Evolutionary conservation across 2,329 filamentous ascomycete species (phyloP).

Genomic region (Clathrospora elynae): DNA sequence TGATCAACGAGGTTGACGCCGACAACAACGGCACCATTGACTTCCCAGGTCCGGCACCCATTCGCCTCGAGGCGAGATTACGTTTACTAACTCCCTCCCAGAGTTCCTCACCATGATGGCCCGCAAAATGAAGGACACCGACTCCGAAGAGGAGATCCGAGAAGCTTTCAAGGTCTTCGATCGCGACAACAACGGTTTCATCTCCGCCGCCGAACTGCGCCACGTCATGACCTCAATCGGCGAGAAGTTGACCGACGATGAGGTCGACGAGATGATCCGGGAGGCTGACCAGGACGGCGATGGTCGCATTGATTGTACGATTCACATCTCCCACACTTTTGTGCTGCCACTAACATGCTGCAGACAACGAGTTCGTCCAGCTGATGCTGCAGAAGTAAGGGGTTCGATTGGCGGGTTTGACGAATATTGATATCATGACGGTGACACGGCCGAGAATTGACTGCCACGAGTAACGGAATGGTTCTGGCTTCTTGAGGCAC

Average conservation of each 20-base stretch:
- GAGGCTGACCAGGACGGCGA: conserved; percentile 69
- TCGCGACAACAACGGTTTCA: conserved; percentile 68
- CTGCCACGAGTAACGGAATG: conserved; percentile 33
- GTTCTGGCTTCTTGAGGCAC: conserved; percentile 11
- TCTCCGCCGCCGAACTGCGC: conserved; percentile 65
- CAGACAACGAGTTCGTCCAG: conserved; percentile 63
- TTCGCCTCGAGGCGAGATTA: too few species aligned
- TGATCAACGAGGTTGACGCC: conserved; percentile 69
- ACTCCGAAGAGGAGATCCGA: conserved; percentile 68
- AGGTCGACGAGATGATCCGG: conserved; percentile 69
- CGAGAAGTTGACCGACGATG: conserved; percentile 66
- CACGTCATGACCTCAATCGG: conserved; percentile 69
- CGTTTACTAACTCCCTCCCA: conserved; percentile 33
- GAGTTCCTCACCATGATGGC: conserved; percentile 72
- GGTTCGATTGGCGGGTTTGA: conserved; percentile 26
- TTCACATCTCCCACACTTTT: neutral
- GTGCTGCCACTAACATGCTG: conserved; percentile 16
- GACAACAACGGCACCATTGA: conserved; percentile 70
- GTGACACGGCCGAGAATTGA: conserved; percentile 34
- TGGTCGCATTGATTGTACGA: conserved; percentile 67
- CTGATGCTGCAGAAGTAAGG: conserved; percentile 62
- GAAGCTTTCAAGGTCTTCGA: conserved; percentile 71
- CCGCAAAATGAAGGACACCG: conserved; percentile 64
- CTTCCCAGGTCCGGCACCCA: conserved; percentile 66
- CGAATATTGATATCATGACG: conserved; percentile 39